Evolutionary conservation across 129 eudicot genomes (phyloP).

Genomic region (Flaveria linearis): DNA sequence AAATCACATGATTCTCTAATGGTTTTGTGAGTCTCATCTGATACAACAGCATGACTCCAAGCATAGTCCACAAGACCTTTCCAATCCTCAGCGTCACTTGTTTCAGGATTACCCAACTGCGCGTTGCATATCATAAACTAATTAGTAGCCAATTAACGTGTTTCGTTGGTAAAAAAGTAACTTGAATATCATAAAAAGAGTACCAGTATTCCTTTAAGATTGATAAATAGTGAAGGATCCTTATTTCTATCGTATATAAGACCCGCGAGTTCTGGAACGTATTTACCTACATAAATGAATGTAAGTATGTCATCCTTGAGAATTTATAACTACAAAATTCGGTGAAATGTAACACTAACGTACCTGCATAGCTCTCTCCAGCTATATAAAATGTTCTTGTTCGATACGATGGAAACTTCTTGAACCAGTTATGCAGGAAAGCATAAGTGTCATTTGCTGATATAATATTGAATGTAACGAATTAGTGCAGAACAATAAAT

Average conservation of each 20-base stretch:
- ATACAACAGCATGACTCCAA: constrained; percentile 96
- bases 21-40: constrained; percentile 89
- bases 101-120: constrained; percentile 95
- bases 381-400: constrained; percentile 69
- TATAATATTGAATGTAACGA: constrained; percentile 13
- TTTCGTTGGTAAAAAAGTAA: not conserved
- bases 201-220: constrained; percentile 92
- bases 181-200: not conserved
- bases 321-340: not conserved
- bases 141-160: not conserved
- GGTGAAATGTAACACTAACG: constrained; percentile 9
- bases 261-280: constrained; percentile 78
- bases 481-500: constrained; percentile 14
- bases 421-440: constrained; percentile 86
- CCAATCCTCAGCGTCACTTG: constrained; percentile 89
- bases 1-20: constrained; percentile 76
- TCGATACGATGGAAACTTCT: constrained; percentile 76
- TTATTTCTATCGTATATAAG: constrained; percentile 71
- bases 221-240: constrained; percentile 55
- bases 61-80: constrained; percentile 89
- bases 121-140: not conserved
- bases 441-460: constrained; percentile 84
- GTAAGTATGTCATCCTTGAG: constrained; percentile 1
- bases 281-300: constrained; percentile 53
- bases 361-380: constrained; percentile 98